Evolutionary conservation across 345 rosid species (phyloP).

Genomic region (Bruguiera parviflora): DNA sequence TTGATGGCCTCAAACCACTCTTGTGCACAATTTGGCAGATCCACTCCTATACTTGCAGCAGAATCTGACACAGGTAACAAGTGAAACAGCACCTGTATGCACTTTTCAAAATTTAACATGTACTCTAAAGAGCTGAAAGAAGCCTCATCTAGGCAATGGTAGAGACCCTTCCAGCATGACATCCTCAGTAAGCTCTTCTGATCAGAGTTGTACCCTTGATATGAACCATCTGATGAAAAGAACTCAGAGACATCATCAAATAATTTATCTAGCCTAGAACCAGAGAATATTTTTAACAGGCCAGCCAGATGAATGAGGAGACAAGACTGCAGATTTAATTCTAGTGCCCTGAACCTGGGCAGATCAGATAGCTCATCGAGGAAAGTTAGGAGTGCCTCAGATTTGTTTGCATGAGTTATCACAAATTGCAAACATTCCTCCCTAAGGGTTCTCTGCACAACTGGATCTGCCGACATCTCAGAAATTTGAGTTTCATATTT

Average conservation of each 20-base stretch:
- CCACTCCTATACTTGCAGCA: constrained; percentile 19
- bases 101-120: constrained; percentile 49
- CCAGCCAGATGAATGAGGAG: constrained; percentile 58
- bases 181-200: constrained; percentile 51
- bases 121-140: constrained; percentile 52
- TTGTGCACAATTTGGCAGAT: constrained; percentile 28
- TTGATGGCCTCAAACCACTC: constrained; percentile 68
- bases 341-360: constrained; percentile 70
- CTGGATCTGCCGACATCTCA: constrained; percentile 34
- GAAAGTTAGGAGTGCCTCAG: constrained; percentile 56
- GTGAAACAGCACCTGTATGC: constrained; percentile 64
- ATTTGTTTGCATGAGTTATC: constrained; percentile 64
- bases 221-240: constrained; percentile 43
- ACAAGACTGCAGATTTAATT: constrained; percentile 58
- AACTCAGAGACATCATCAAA: constrained; percentile 56
- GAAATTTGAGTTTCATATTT: constrained; percentile 56
- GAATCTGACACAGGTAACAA: constrained; percentile 50
- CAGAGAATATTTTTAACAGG: constrained; percentile 65
- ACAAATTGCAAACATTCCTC: constrained; percentile 67
- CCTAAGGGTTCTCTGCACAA: constrained; percentile 46
- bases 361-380: constrained; percentile 77
- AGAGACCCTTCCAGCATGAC: constrained; percentile 81
- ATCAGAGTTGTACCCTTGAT: constrained; percentile 38
- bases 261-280: constrained; percentile 70
- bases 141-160: constrained; percentile 61